Conservation (phyloP, 2,329 filamentous ascomycete species). For the Endoconidiophora laricicola region DNA sequence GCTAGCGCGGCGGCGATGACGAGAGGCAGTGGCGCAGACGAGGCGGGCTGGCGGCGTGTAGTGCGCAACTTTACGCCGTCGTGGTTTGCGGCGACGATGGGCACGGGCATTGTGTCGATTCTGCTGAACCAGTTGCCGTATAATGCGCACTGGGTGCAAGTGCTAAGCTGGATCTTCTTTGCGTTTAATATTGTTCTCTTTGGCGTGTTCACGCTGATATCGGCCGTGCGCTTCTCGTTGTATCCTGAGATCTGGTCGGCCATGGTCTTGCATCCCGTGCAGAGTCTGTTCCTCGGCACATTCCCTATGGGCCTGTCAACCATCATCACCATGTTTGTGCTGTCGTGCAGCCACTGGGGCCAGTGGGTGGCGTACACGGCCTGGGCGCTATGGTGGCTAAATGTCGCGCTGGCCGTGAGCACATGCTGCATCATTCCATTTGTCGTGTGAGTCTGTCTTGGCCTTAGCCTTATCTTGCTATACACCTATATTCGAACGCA, state of each 20-base stretch:
- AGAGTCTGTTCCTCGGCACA: slow-evolving; percentile 52
- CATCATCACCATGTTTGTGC: slow-evolving; percentile 47
- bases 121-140: slow-evolving; percentile 47
- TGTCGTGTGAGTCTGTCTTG: slow-evolving; percentile 29
- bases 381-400: slow-evolving; percentile 43
- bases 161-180: slow-evolving; percentile 44
- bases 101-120: slow-evolving; percentile 50
- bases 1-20: not conserved
- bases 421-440: slow-evolving; percentile 40
- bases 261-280: slow-evolving; percentile 49
- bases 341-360: slow-evolving; percentile 47
- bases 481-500: not conserved
- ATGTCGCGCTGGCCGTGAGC: slow-evolving; percentile 33
- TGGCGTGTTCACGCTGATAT: slow-evolving; percentile 33
- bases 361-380: slow-evolving; percentile 35
- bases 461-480: not conserved
- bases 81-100: slow-evolving; percentile 49
- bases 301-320: slow-evolving; percentile 55
- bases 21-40: slow-evolving; percentile 15
- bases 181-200: slow-evolving; percentile 43
- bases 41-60: slow-evolving; percentile 27
- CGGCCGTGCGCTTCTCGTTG: slow-evolving; percentile 41
- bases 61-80: slow-evolving; percentile 36
- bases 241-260: slow-evolving; percentile 49
- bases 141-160: slow-evolving; percentile 38